Base-by-base conservation (phyloP, 768 basidiomycete genomes). In the Pisolithus tinctorius region DNA sequence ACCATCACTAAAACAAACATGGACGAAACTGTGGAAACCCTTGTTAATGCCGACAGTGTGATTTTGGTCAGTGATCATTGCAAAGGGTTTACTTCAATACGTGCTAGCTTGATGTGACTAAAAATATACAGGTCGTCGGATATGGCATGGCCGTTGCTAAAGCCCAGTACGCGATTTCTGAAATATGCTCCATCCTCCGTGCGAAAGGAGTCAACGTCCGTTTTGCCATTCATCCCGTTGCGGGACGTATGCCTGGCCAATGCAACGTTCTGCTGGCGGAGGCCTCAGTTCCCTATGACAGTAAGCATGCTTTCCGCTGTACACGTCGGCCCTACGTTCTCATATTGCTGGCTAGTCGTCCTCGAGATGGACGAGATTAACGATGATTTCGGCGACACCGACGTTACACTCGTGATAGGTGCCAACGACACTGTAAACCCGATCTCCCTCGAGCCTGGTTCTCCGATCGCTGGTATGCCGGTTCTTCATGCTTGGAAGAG, bases 331-430 rank as follows among this genome's bases (percentile, higher is more conserved):
- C 14, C 29, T 29, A 16, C 30, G n/a, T 29, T 45, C 27, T 29
- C 38, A 11, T 47, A 53, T 48, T 53, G 31, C 14, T 44, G 48
- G 37, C 44, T 6, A 91, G 90, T 93, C 57, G 89, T 93, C 38
- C 73, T 88, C 52, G 91, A 93, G 70, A 92, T 93, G 91, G 91
- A 93, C 54, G 91, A 93, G 69, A 93, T 93, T 71, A 93, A 93
- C 63, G 88, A 93, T 38, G 91, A 93, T 63, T 93, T 93, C 67
- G 73, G 75, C 48, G 88, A 89, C 34, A 93, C 91, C 0, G 91
- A 93, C 62, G 79, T 93, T n/a, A 88, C 86, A 6, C 79, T 93
- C 17, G 91, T 93, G 56, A 93, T 93, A 55, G 91, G 91, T 23
- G 91, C 91, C 17, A 93, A 93, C 60, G 91, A 93, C 62, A 93